Evolutionary conservation across 345 rosid species (phyloP).

Genomic region (Brassica rapa): DNA sequence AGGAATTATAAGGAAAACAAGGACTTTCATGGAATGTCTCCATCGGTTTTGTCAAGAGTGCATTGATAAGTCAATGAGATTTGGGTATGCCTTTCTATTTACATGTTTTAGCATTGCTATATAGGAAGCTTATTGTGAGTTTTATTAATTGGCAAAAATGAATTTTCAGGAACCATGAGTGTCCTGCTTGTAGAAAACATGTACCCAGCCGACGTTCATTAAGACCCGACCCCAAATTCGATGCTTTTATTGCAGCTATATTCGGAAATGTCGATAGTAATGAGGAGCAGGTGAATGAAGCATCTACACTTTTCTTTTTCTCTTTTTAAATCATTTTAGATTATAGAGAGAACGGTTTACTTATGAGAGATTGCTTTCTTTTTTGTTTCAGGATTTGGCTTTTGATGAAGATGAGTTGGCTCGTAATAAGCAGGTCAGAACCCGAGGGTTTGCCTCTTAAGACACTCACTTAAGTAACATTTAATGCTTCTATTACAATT

Average conservation of each 20-base stretch:
- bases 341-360: neutral
- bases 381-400: conserved; percentile 65
- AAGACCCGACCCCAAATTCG: conserved; percentile 93
- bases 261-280: conserved; percentile 78
- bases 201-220: conserved; percentile 95
- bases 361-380: conserved; percentile 24
- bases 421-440: conserved; percentile 82
- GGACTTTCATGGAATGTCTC: conserved; percentile 95
- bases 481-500: neutral
- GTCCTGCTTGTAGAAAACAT: conserved; percentile 98
- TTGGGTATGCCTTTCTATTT: conserved; percentile 64
- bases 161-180: conserved; percentile 84
- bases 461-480: neutral
- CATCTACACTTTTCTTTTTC: conserved; percentile 7
- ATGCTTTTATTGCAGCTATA: conserved; percentile 78
- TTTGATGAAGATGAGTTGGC: conserved; percentile 83
- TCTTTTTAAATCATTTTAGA: neutral
- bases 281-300: conserved; percentile 76
- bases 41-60: conserved; percentile 96
- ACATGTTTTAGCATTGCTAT: conserved; percentile 7
- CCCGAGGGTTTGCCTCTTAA: neutral
- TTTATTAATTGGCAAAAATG: neutral
- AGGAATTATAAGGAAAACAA: conserved; percentile 94
- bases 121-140: neutral
- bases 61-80: conserved; percentile 95